A percentile compares a stretch with the other conserved stretches of the same genome.
These are phyloP conservation scores for Amanita inopinata DNA, from an alignment of 768 basidiomycete species.

Conservation along the genomic window DNA sequence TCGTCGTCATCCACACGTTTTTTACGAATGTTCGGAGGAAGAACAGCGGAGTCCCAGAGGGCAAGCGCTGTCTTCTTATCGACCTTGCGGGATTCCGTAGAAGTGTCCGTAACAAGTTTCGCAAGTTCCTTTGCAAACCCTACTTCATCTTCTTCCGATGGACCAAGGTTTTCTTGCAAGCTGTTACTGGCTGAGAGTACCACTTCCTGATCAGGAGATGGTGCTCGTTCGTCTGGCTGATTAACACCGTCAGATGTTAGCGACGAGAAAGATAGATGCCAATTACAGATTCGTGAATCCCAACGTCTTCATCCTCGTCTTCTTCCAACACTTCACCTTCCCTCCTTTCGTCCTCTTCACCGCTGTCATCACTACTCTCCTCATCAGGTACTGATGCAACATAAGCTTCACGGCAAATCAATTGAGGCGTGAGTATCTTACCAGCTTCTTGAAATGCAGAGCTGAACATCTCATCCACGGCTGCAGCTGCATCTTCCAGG, in stretches of 20 bases:
- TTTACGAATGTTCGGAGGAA: slow-evolving; percentile 56
- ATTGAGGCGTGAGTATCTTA: slow-evolving; percentile 22
- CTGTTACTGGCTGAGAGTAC: slow-evolving; percentile 49
- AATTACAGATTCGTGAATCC: slow-evolving; percentile 45
- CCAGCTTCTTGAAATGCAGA: slow-evolving; percentile 51
- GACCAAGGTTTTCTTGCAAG: slow-evolving; percentile 64
- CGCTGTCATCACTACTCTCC: slow-evolving; percentile 56
- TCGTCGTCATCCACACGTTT: slow-evolving; percentile 54
- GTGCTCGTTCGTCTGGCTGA: slow-evolving; percentile 58
- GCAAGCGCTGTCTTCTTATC: slow-evolving; percentile 83
- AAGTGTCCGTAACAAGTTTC: slow-evolving; percentile 86
- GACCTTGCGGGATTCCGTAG: slow-evolving; percentile 72
- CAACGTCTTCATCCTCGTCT: slow-evolving; percentile 59
- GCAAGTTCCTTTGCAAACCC: slow-evolving; percentile 95
- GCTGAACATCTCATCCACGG: slow-evolving; percentile 86
- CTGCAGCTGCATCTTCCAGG: slow-evolving; percentile 76
- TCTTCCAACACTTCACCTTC: slow-evolving; percentile 38
- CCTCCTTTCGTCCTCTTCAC: slow-evolving; percentile 45
- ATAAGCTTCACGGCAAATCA: neutral
- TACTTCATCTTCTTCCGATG: slow-evolving; percentile 81
- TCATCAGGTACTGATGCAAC: slow-evolving; percentile 10
- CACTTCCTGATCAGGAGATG: slow-evolving; percentile 77
- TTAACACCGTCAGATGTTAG: neutral
- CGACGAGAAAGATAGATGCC: neutral
- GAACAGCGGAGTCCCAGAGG: slow-evolving; percentile 82